A percentile compares a stretch with the other conserved stretches of the same genome.
phyloP scores from a whole-genome alignment of 1,284 basidiomycete species.

The Earliella scabrosa region DNA sequence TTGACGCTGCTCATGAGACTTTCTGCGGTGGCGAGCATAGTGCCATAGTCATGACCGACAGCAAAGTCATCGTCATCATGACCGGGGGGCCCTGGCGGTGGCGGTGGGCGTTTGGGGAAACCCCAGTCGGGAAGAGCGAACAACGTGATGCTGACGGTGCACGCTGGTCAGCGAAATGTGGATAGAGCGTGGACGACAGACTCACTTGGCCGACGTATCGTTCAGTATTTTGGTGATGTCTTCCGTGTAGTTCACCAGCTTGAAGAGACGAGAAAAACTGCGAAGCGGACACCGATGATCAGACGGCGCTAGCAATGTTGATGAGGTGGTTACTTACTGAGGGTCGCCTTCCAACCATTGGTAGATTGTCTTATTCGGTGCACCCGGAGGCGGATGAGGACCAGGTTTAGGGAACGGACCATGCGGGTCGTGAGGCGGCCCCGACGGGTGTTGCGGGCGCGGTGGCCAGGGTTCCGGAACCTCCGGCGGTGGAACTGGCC shows the following conservation, averaged over 20 bases:
- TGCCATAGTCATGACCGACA: constrained; percentile 11
- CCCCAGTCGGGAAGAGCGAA: constrained; percentile 55
- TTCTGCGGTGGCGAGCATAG: constrained; percentile 27
- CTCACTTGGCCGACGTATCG: constrained; percentile 44
- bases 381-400: constrained; percentile 15
- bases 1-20: constrained; percentile 29
- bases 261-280: constrained; percentile 46
- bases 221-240: constrained; percentile 46
- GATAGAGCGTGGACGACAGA: not conserved
- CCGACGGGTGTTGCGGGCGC: not conserved
- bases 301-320: too few relatives aligned
- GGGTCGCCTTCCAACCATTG: constrained; percentile 42
- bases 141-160: constrained; percentile 49
- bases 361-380: constrained; percentile 43
- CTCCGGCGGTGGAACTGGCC: not conserved
- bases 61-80: not conserved
- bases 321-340: constrained; percentile 16
- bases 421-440: constrained; percentile 4
- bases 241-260: constrained; percentile 49
- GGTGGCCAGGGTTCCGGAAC: not conserved
- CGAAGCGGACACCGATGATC: too few relatives aligned
- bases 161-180: too few relatives aligned
- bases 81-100: not conserved
- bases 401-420: not conserved
- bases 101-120: constrained; percentile 27